Evolutionary conservation across 2,329 filamentous ascomycete genomes (phyloP), one percentile per base, ranked within the genome.

Genomic region (Aspergillus sp.): DNA sequence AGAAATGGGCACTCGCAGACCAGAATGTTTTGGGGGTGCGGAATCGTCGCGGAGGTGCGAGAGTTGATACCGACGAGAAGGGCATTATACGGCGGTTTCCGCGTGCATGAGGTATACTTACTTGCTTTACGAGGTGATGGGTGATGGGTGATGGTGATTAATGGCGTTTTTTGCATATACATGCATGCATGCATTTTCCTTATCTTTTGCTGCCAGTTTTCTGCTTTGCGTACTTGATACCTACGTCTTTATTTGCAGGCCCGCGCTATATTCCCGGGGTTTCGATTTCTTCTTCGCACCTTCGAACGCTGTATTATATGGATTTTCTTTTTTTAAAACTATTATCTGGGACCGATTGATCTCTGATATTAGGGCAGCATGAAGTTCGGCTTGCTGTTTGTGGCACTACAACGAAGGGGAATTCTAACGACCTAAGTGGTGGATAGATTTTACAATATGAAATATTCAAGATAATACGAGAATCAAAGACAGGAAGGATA

Each of bases 1-100:
- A 76, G 57, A 58, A 57, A 6, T 78, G 73, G 69, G 71, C 69
- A 12, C 62, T 68, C 35, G 67, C 67, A 3, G 70, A 75, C 50
- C 66, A 69, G 45, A 71, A 74, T 19, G 61, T 74, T 19, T 56
- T 67, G 14, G 56, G 49, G 21, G 72, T 76, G 46, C 65, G 70
- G 3, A 57, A 59, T 25, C 68, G 63, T 39, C 69, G 69, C 17
- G 68, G 69, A 3, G 61, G 68, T 17, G 58, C 63, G 4, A 62
- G 57, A 14, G 58, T 74, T n/a, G 63, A 63, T 17, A 55, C 70
- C 3, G 71, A 76, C 54, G 66, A 70, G 25, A 69, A 68, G 19
- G 74, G 73, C 2, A 68, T 76, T 11, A 68, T 74, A 47, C 63
- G 64, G 23, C 66, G 66, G 25, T 12, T 48, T 21, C 45, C 45